Base-by-base conservation (phyloP, 2,329 filamentous ascomycete genomes). In the Fusarium keratoplasticum region DNA sequence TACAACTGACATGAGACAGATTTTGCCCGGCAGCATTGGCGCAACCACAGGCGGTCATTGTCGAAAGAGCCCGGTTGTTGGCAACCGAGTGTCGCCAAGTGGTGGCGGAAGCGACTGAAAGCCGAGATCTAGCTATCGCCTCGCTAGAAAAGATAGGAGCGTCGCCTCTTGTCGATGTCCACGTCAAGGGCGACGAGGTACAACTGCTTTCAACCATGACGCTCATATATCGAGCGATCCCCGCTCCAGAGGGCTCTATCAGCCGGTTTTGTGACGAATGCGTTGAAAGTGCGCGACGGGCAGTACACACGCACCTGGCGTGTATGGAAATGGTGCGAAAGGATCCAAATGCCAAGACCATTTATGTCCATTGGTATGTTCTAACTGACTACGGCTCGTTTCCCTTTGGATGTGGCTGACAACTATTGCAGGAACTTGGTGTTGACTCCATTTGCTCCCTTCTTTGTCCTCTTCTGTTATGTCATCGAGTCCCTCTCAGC, bases 401-500 rank as follows among this genome's bases (percentile, higher is more conserved):
- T 4, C 10, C 6, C 18, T 33, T 38, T 9, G 10, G 57, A 40
- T n/a, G 18, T 42, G 14, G 31, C 61, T 78, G 52, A 79, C 66
- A 36, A 11, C 18, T 1, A n/a, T 18, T 36, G 6, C 35, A 88
- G 88, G 88, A 86, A 86, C n/a, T 80, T 89, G 29, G 82, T 90
- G 25, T 84, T 89, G 69, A 86, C 87, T 3, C 89, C 89, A 0
- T 91, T 91, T 74, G 87, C 88, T 1, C 89, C 89, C 1, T 89
- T 90, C 75, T 89, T 90, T 64, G 87, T 90, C 29, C 82, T 91
- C 29, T 90, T 91, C 79, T 89, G 87, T 76, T 86, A 88, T 69
- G 83, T 89, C 62, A 86, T 90, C 55, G 88, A 91, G 75, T 87
- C 88, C 0, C 86, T 83, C 4, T 84, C 87, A 7, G 81, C 86